These are phyloP conservation scores for Heterobasidion occidentale DNA, from an alignment of 1,284 basidiomycete species.

Conservation along the genomic window DNA sequence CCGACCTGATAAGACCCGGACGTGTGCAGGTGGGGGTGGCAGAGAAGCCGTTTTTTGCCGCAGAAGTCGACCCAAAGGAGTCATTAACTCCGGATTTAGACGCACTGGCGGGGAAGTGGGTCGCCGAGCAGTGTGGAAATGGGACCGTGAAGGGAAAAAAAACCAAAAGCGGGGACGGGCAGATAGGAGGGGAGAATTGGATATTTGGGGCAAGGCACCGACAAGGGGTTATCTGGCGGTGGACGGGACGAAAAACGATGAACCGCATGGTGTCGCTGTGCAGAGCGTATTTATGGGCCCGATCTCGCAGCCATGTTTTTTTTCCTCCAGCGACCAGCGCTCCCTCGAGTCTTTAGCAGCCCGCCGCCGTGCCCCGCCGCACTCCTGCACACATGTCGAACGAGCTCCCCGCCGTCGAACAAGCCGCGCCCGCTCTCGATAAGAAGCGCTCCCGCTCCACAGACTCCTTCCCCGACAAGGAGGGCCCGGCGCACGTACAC, in stretches of 20 bases:
- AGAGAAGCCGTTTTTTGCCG: too few species aligned
- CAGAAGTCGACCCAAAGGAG: too few species aligned
- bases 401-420: background rate
- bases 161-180: background rate
- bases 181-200: background rate
- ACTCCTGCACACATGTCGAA: background rate
- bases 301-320: background rate
- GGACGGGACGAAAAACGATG: background rate
- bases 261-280: background rate
- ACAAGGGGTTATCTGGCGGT: background rate
- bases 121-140: too few species aligned
- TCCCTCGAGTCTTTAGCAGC: background rate
- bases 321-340: background rate
- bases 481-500: constrained; percentile 12
- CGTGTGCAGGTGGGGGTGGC: too few species aligned
- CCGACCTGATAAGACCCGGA: too few species aligned
- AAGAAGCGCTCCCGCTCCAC: constrained; percentile 8
- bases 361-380: background rate
- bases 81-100: too few species aligned
- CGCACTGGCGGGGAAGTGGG: too few species aligned
- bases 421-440: constrained; percentile 3
- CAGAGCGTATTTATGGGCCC: background rate
- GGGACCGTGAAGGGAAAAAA: too few species aligned
- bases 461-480: constrained; percentile 8
- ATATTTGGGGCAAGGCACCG: background rate